Evolutionary conservation across 1,284 basidiomycete species (phyloP).

Genomic region (Fomitiporia mediterranea): DNA sequence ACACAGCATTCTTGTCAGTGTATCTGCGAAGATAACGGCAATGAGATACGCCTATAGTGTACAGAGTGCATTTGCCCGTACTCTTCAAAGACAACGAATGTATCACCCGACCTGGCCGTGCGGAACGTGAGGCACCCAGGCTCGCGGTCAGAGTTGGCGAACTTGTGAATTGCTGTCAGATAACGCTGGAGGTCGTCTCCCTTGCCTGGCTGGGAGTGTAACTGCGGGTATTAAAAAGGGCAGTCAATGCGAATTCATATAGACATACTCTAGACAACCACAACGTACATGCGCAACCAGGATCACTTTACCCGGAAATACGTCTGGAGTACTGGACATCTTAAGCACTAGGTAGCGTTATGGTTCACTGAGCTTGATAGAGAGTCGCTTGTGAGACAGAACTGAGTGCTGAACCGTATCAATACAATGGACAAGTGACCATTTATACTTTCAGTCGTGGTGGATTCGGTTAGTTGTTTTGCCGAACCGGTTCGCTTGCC

Average conservation of each 20-base stretch:
- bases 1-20: slow-evolving; percentile 9
- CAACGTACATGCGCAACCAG: slow-evolving; percentile 9
- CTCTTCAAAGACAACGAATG: slow-evolving; percentile 17
- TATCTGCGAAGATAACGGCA: slow-evolving; percentile 2
- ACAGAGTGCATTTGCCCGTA: not conserved
- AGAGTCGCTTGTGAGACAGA: not conserved
- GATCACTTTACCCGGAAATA: slow-evolving; percentile 6
- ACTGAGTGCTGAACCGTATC: not conserved
- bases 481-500: too few species aligned
- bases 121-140: slow-evolving; percentile 19
- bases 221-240: not conserved
- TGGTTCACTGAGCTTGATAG: not conserved
- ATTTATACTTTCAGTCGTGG: not conserved
- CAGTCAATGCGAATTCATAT: too few species aligned
- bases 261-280: not conserved
- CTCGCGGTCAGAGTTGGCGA: slow-evolving; percentile 15
- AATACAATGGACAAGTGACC: not conserved
- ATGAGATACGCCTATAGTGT: not conserved
- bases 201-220: slow-evolving; percentile 13
- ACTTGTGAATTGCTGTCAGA: slow-evolving; percentile 15
- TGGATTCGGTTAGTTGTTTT: not conserved
- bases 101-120: slow-evolving; percentile 9
- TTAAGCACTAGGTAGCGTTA: not conserved
- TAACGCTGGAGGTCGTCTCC: slow-evolving; percentile 13
- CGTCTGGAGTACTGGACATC: slow-evolving; percentile 4